Evolutionary conservation across 805 yeast genomes (phyloP).

Genomic region (Tetrapisispora phaffii): DNA sequence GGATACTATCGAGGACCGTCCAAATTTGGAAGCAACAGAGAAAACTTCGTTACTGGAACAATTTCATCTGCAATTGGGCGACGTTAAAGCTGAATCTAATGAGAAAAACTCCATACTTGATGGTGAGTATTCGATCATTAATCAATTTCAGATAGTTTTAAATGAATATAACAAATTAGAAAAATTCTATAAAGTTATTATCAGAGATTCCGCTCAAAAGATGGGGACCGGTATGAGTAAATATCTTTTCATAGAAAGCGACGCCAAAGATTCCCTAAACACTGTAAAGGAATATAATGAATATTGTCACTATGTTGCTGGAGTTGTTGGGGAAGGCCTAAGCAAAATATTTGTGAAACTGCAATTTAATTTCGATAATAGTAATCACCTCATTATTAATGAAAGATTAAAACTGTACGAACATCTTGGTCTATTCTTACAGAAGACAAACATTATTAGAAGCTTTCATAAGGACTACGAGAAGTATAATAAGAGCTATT

Average conservation of each 20-base stretch:
- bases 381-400: conserved; percentile 10
- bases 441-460: conserved; percentile 91
- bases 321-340: conserved; percentile 92
- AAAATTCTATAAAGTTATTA: conserved; percentile 66
- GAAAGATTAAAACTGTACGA: conserved; percentile 43
- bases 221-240: conserved; percentile 99
- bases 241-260: conserved; percentile 54
- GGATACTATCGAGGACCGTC: conserved; percentile 94
- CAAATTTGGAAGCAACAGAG: conserved; percentile 61
- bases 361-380: conserved; percentile 49
- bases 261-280: conserved; percentile 69
- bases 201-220: conserved; percentile 62
- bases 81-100: conserved; percentile 58
- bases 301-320: conserved; percentile 96
- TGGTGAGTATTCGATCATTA: conserved; percentile 40
- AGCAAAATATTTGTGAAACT: conserved; percentile 76
- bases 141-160: conserved; percentile 65
- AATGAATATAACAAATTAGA: conserved; percentile 62
- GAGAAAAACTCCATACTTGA: conserved; percentile 59
- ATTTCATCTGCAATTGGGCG: conserved; percentile 54
- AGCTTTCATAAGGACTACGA: conserved; percentile 85
- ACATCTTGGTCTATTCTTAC: conserved; percentile 91
- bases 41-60: conserved; percentile 67
- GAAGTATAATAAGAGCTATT: conserved; percentile 81
- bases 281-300: conserved; percentile 76